A percentile compares a stretch with the other conserved stretches of the same genome.
Conservation (phyloP, 2,329 filamentous ascomycete species). For the Sclerotinia borealis region DNA sequence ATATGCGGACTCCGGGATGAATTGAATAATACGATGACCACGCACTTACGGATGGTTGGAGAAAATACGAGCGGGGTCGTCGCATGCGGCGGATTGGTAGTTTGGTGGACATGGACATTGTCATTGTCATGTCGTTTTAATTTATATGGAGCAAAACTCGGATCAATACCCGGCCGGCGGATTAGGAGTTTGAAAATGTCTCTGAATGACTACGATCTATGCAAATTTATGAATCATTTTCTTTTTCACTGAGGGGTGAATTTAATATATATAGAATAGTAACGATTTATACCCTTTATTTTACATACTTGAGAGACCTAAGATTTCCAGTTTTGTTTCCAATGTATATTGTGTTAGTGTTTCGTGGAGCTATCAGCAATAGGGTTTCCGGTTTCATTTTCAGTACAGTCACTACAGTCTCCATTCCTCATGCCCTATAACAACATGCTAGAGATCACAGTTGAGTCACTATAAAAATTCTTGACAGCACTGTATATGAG, state of each 20-base stretch:
- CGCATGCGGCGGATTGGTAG: neutral
- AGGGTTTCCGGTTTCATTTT: too few species aligned
- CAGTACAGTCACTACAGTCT: too few species aligned
- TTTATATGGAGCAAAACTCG: neutral
- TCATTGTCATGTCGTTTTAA: neutral
- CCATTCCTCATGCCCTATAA: too few species aligned
- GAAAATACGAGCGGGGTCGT: neutral
- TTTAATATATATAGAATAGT: neutral
- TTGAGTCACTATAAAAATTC: too few species aligned
- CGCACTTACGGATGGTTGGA: neutral
- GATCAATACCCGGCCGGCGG: constrained; percentile 1
- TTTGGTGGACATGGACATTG: neutral
- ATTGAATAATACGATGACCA: neutral
- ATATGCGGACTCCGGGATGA: neutral
- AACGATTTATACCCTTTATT: neutral
- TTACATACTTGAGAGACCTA: neutral
- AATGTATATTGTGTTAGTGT: too few species aligned
- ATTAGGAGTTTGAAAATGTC: neutral
- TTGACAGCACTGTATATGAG: too few species aligned
- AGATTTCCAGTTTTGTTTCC: too few species aligned
- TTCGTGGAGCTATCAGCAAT: neutral
- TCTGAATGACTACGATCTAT: neutral
- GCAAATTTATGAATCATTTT: neutral
- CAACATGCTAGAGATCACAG: too few species aligned
- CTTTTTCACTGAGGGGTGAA: neutral